These are phyloP conservation scores for Chamaecyparis obtusa DNA, from an alignment of 75 land plant genomes.

Conservation along the genomic window DNA sequence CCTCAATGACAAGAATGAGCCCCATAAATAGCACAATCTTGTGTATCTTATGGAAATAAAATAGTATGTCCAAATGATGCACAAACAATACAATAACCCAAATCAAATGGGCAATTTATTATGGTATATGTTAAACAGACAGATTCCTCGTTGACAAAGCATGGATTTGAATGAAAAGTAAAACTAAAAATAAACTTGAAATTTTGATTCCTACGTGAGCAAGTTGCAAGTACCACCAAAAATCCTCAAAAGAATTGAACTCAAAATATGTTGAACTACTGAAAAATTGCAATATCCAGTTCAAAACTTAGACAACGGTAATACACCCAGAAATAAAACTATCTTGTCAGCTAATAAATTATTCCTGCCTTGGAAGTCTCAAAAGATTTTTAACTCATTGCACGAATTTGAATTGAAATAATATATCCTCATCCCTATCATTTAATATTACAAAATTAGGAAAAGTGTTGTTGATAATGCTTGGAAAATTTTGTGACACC, in stretches of 20 bases:
- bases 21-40: not conserved
- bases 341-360: not conserved
- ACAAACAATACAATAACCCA: not conserved
- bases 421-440: not conserved
- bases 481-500: not conserved
- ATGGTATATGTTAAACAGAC: not conserved
- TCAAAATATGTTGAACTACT: not conserved
- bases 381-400: not conserved
- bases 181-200: not conserved
- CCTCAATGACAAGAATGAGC: not conserved
- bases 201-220: not conserved
- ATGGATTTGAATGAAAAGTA: not conserved
- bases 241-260: not conserved
- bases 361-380: not conserved
- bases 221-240: not conserved
- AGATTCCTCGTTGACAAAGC: not conserved
- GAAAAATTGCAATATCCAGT: not conserved
- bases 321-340: not conserved
- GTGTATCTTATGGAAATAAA: not conserved
- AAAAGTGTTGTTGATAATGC: not conserved
- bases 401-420: not conserved
- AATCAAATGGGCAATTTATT: not conserved
- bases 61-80: not conserved
- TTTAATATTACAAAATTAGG: conserved; percentile 5
- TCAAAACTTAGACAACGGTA: not conserved